These are phyloP conservation scores for Ambrosiella cleistominuta DNA, from an alignment of 2,329 filamentous ascomycete species.

Conservation along the genomic window DNA sequence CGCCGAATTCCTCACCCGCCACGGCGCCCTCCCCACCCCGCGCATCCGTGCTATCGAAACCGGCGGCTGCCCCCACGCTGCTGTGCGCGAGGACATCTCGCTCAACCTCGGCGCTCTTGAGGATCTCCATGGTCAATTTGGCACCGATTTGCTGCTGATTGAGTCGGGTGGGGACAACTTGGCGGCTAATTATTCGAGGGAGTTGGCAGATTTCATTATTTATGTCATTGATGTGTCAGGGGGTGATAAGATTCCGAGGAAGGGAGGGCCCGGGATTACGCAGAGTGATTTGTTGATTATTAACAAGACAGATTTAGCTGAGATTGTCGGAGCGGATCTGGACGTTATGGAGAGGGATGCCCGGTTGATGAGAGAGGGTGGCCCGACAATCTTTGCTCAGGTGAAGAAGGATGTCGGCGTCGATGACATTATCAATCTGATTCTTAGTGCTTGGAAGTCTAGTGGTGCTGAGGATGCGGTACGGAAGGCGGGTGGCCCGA, in stretches of 20 bases:
- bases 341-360: constrained; percentile 89
- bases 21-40: constrained; percentile 62
- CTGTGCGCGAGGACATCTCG: constrained; percentile 90
- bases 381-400: constrained; percentile 87
- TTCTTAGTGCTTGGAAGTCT: constrained; percentile 81
- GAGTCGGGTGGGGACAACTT: constrained; percentile 94
- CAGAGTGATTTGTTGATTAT: constrained; percentile 86
- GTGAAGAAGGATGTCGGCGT: constrained; percentile 86
- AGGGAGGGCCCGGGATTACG: constrained; percentile 92
- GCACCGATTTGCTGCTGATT: constrained; percentile 72
- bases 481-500: constrained; percentile 37
- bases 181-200: constrained; percentile 87
- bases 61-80: constrained; percentile 89
- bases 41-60: constrained; percentile 95
- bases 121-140: constrained; percentile 65
- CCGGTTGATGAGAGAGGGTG: constrained; percentile 84
- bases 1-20: constrained; percentile 84
- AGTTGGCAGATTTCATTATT: constrained; percentile 93
- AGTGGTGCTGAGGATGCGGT: constrained; percentile 57
- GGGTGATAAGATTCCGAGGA: constrained; percentile 89
- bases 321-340: constrained; percentile 77
- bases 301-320: constrained; percentile 92
- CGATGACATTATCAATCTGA: constrained; percentile 71
- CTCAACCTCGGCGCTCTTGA: constrained; percentile 86
- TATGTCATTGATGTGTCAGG: constrained; percentile 97